phyloP scores from a whole-genome alignment of 768 basidiomycete genomes.

The Lentinula sp. region DNA sequence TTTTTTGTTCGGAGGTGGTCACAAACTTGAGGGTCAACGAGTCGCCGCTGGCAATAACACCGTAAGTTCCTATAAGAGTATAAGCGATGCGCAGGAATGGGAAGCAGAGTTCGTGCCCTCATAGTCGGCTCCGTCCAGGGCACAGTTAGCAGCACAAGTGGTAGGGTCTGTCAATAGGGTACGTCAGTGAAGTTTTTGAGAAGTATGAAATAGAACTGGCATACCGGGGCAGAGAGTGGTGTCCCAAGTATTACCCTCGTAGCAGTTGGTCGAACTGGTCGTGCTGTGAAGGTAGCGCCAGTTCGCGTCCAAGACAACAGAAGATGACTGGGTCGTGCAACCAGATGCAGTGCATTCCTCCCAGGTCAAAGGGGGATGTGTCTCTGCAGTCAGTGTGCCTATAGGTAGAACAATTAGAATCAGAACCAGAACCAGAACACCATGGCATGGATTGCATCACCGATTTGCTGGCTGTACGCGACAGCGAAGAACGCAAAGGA shows the following conservation, averaged over 20 bases:
- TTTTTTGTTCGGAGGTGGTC: conserved; percentile 13
- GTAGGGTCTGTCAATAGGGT: conserved; percentile 3
- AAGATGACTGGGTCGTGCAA: conserved; percentile 16
- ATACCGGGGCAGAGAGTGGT: conserved; percentile 27
- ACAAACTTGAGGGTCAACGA: conserved; percentile 26
- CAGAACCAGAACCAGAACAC: background rate
- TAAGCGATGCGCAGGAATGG: background rate
- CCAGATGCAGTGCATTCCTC: conserved; percentile 25
- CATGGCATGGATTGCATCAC: background rate
- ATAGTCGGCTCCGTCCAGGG: conserved; percentile 9
- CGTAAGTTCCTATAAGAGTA: conserved; percentile 23
- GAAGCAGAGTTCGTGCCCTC: background rate
- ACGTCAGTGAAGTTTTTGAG: background rate
- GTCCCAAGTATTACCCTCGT: conserved; percentile 36
- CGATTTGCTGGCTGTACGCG: conserved; percentile 8
- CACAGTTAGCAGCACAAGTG: conserved; percentile 23
- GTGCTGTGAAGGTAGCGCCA: conserved; percentile 31
- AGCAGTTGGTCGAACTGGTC: conserved; percentile 14
- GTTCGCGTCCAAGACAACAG: conserved; percentile 31
- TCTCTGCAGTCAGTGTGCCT: conserved; percentile 30
- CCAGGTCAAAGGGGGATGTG: conserved; percentile 26
- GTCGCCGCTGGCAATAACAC: conserved; percentile 26
- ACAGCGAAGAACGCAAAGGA: conserved; percentile 3
- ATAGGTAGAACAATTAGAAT: no score
- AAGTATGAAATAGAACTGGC: background rate